A percentile compares a stretch with the other conserved stretches of the same genome.
These are phyloP conservation scores for Acanthochlamys bracteata DNA, from an alignment of 106 monocot genomes.

Conservation along the genomic window DNA sequence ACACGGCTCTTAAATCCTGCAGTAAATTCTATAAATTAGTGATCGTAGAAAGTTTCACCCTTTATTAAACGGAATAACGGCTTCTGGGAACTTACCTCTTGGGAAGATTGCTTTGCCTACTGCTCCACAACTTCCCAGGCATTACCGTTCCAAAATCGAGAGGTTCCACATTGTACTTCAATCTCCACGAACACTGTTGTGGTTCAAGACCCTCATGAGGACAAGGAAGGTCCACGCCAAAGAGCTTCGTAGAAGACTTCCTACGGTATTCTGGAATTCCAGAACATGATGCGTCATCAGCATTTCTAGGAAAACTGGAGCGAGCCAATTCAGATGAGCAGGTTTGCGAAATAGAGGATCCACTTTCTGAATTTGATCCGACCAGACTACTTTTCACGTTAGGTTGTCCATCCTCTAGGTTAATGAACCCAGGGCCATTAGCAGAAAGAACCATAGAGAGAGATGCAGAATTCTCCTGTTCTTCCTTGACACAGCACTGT, in stretches of 20 bases:
- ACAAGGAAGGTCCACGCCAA: slow-evolving; percentile 41
- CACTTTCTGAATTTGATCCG: slow-evolving; percentile 18
- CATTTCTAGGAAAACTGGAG: slow-evolving; percentile 8
- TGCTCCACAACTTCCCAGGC: slow-evolving; percentile 60
- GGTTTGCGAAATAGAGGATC: slow-evolving; percentile 17
- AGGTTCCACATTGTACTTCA: slow-evolving; percentile 29
- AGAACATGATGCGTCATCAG: slow-evolving; percentile 28
- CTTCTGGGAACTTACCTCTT: slow-evolving; percentile 38
- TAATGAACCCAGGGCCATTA: neutral
- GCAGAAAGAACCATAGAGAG: neutral
- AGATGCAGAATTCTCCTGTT: neutral
- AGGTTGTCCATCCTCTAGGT: slow-evolving; percentile 13
- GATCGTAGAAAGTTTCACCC: neutral
- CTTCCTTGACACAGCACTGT: slow-evolving; percentile 8
- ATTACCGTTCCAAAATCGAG: slow-evolving; percentile 50
- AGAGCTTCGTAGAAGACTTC: slow-evolving; percentile 31
- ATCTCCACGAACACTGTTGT: neutral
- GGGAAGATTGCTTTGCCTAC: slow-evolving; percentile 72
- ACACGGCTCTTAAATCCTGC: slow-evolving; percentile 82
- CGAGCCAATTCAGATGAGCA: slow-evolving; percentile 12
- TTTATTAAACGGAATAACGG: neutral
- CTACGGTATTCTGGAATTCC: slow-evolving; percentile 6
- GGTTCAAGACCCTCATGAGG: slow-evolving; percentile 1
- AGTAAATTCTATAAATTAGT: slow-evolving; percentile 8
- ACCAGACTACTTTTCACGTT: neutral